Conservation (phyloP, 495 filamentous ascomycete species). For the Podospora anserina region DNA sequence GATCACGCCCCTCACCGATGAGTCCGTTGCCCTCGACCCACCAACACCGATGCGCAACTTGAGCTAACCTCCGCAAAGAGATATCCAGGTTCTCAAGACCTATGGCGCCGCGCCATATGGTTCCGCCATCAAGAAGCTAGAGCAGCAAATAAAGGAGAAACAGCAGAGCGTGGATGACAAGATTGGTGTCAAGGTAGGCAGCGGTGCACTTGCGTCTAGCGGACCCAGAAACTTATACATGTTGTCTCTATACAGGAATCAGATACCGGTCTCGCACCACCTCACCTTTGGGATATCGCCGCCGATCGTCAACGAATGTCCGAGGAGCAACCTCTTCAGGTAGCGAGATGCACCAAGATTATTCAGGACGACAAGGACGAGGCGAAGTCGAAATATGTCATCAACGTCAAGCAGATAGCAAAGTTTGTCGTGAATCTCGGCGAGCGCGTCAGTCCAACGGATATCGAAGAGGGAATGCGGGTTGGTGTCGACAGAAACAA, state of each 20-base stretch:
- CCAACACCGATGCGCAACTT: conserved; percentile 24
- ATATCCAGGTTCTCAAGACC: conserved; percentile 98
- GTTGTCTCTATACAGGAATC: conserved; percentile 64
- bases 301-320: conserved; percentile 97
- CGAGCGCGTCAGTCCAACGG: conserved; percentile 93
- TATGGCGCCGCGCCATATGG: conserved; percentile 97
- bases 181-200: conserved; percentile 63
- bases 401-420: conserved; percentile 99
- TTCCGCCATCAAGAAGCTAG: conserved; percentile 85
- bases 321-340: conserved; percentile 96
- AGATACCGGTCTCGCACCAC: conserved; percentile 95
- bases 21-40: conserved; percentile 56
- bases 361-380: conserved; percentile 94
- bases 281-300: conserved; percentile 97
- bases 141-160: conserved; percentile 97
- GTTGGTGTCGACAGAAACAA: conserved; percentile 98
- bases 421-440: conserved; percentile 99
- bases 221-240: not conserved
- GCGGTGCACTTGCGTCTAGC: not conserved
- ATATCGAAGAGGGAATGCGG: conserved; percentile 99
- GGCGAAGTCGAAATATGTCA: conserved; percentile 99
- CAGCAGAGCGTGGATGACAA: conserved; percentile 97
- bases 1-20: conserved; percentile 92
- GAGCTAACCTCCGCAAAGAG: conserved; percentile 56
- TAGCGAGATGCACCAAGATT: conserved; percentile 98